Conservation (phyloP, 2,329 filamentous ascomycete genomes). For the Allantophomopsis lycopodina region DNA sequence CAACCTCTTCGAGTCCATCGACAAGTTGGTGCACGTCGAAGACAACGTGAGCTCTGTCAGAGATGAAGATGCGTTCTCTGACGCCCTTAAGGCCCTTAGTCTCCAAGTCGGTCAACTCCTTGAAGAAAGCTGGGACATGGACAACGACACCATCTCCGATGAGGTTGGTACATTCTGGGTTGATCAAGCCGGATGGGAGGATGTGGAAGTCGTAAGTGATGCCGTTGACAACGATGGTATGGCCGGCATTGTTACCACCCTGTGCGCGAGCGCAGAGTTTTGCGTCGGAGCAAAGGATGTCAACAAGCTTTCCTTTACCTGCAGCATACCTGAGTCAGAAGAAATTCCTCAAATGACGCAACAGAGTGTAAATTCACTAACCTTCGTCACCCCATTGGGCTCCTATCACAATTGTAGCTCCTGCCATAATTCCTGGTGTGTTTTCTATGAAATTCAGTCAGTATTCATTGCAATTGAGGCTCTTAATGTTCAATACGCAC, state of each 20-base stretch:
- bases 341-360: no score
- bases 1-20: constrained; percentile 52
- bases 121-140: constrained; percentile 53
- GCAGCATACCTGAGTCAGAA: no score
- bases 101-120: constrained; percentile 46
- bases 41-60: constrained; percentile 34
- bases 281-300: constrained; percentile 28
- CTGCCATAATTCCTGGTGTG: no score
- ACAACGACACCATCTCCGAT: constrained; percentile 60
- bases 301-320: constrained; percentile 43
- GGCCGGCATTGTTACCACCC: constrained; percentile 42
- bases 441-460: no score
- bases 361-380: not conserved
- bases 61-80: constrained; percentile 46
- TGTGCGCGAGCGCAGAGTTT: constrained; percentile 34
- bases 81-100: constrained; percentile 41
- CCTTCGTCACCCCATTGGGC: constrained; percentile 42
- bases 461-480: no score
- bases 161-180: constrained; percentile 56
- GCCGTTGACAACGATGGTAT: not conserved
- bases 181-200: constrained; percentile 57
- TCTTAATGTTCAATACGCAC: no score
- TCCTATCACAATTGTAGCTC: constrained; percentile 37
- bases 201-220: constrained; percentile 41
- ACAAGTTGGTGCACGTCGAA: constrained; percentile 53